Evolutionary conservation across 129 eudicot species (phyloP), one percentile per base, ranked within the genome.

Genomic region (Lactuca sativa): DNA sequence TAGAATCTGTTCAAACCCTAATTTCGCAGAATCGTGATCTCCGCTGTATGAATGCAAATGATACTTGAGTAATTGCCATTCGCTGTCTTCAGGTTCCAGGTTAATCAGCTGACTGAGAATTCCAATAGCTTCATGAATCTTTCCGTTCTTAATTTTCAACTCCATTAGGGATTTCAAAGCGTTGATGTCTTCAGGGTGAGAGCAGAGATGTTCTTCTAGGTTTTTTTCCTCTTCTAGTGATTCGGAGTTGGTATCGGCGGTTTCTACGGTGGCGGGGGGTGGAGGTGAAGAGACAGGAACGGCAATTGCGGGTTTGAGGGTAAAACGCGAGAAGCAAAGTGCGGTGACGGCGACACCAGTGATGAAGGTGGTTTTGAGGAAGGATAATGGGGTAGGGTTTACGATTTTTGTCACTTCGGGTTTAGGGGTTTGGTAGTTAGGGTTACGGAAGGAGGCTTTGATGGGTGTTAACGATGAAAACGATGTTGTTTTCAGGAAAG

Each of bases 1-100:
- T 1, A 90, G 36, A 2, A 93, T 80, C 72, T 85, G 77, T 6
- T 87, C 82, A 56, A 89, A 93, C 72, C 86, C 90, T 15, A 61
- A 54, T 62, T 77, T 87, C 0, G 98, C 92, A 14, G 63, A 56
- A 16, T 82, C 83, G 2, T 59, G 37, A 30, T 93, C 92, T 16
- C 87, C 95, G 10, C 40, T 40, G 53, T 79, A 74, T 1, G 80
- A 56, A 74, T 75, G 78, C 54, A 85, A 31, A 54, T 89, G 92
- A 4, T 81, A 73, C 62, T 83, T 89, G 54, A 89, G 44, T 69
- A 93, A 57, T 2, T 85, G 87, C 97, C 92, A 87, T 59, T 93
- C 95, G 37, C 54, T 4, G 6, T 93, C 92, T 2, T 82, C 73
- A 0, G 92, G 95, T 70, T 93, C 92, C 48, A 89, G 78, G 5